Base-by-base conservation (phyloP, 2,329 filamentous ascomycete genomes). In the Parastagonospora nodorum region DNA sequence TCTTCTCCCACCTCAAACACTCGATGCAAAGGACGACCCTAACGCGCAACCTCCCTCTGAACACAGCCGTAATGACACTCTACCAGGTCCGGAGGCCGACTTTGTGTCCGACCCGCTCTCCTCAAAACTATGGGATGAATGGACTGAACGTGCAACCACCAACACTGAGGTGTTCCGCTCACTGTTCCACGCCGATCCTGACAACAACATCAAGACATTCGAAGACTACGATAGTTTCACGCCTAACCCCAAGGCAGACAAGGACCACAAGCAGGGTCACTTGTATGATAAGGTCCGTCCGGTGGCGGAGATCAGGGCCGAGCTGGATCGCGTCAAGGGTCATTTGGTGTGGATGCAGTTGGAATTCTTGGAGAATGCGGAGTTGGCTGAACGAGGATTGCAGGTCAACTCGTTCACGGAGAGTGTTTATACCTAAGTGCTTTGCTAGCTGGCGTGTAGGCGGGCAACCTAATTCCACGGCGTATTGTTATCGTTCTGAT, bases 321-420 rank as follows among this genome's bases (percentile, higher is more conserved):
- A 93, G 72, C 78, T 97, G 42, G 86, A 91, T 63, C 81, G 88
- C 67, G 85, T 97, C 60, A 87, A 86, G 75, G 93, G 93, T 0
- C 93, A 97, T 77, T 74, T 97, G 35, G 93, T 97, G 6, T 95
- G 90, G 90, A 93, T 96, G 87, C 92, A 92, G n/a, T 73, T 97
- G 65, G 84, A 92, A 39, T 97, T 96, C 70, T 74, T 97, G 68
- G 81, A 84, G 64, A 86, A 96, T 57, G 91, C 87, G 0, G 82
- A 90, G 63, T 95, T 97, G 92, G 92, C 92, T 0, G 92, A 97
- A 77, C 84, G 83, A 65, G 92, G 93, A 0, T 67, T 97, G 73
- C 87, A 92, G 74, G 85, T 97, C 35, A 97, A 97, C 72, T 77
- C 84, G 39, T 88, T 85, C 67, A 97, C 93, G 0, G 91, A 97